Base-by-base conservation (phyloP, 768 basidiomycete species). In the Phaeotremella fagi region DNA sequence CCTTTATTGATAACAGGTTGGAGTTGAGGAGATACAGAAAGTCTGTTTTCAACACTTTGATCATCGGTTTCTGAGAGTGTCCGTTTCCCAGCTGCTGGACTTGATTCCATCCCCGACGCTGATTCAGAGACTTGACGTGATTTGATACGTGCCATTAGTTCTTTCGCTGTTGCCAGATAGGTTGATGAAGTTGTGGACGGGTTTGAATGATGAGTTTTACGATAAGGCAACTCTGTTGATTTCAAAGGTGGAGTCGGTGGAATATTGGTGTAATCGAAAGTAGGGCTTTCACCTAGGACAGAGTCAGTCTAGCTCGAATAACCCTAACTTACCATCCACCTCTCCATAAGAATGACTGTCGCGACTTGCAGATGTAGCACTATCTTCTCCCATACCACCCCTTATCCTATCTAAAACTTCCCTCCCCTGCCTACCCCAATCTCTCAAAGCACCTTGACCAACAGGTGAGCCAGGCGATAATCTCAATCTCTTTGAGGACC, bases 61-160 rank as follows among this genome's bases (percentile, higher is more conserved):
- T 58, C 61, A 42, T 60, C 64, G 35, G 60, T 59, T 50, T 57
- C 68, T 25, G 54, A 48, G 25, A 59, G 38, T 31, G 46, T 47
- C 31, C 48, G 47, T 45, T 46, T 35, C 52, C 48, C 49, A 43
- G 29, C 46, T 41, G 46, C 64, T 41, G 31, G 61, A 57, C 53
- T 66, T 52, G 45, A 57, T n/a, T 61, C 60, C 14, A 59, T 42
- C 4, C 57, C 60, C 25, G 64, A 66, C 41, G 59, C 61, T 6
- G 52, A 58, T 29, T 70, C 68, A 5, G 68, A 70, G 1, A 70
- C 63, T n/a, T 44, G 55, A 20, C 69, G 55, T 27, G 51, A 49
- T 73, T 85, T 85, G 59, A 91, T 89, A 60, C 88, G 86, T 23
- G 85, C 85, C 86, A 92, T 90, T 42, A 92, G 74, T 23, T 79